Conservation (phyloP, 768 basidiomycete species). For the Naganishia friedmannii region DNA sequence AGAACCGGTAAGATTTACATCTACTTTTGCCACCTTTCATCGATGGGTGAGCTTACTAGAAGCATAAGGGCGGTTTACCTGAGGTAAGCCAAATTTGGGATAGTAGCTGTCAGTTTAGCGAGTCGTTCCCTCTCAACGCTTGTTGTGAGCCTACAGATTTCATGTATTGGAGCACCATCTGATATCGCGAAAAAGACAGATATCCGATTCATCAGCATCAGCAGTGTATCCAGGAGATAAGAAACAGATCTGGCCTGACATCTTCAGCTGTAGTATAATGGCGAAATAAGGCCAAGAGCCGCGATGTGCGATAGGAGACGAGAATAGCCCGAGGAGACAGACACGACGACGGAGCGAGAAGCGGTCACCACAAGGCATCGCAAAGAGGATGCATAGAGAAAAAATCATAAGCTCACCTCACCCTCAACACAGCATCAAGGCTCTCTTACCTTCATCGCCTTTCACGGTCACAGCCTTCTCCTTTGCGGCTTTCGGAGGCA, state of each 20-base stretch:
- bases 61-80: constrained; percentile 94
- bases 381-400: too few relatives aligned
- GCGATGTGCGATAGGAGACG: background rate
- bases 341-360: background rate
- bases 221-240: background rate
- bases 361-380: too few relatives aligned
- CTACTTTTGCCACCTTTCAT: background rate
- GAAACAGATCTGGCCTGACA: constrained; percentile 28
- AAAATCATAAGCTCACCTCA: too few relatives aligned
- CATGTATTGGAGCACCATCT: constrained; percentile 69
- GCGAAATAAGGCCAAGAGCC: background rate
- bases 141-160: constrained; percentile 58
- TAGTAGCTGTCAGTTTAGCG: background rate
- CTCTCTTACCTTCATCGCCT: constrained; percentile 48
- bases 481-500: constrained; percentile 16
- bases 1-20: background rate
- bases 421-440: background rate
- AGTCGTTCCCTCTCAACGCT: background rate
- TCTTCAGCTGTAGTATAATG: constrained; percentile 38
- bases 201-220: background rate
- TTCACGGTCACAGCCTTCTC: constrained; percentile 45
- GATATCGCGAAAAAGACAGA: background rate
- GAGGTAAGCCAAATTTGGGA: constrained; percentile 16
- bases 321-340: background rate
- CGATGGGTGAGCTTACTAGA: constrained; percentile 54